phyloP scores from a whole-genome alignment of 768 basidiomycete genomes.

The Podaxis mareebaensis region DNA sequence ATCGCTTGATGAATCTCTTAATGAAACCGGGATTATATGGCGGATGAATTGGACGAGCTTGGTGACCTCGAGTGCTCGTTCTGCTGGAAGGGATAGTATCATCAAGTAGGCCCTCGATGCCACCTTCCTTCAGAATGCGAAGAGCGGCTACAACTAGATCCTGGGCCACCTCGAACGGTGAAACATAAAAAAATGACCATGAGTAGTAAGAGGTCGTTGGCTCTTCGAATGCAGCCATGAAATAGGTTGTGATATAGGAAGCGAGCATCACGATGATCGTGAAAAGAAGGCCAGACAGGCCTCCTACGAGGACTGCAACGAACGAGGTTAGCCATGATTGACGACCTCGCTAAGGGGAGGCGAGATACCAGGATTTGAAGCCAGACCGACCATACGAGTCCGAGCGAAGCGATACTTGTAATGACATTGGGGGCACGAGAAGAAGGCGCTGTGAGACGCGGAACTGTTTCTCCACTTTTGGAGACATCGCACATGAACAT shows the following conservation, averaged over 20 bases:
- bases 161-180: conserved; percentile 57
- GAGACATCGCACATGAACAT: conserved; percentile 79
- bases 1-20: conserved; percentile 61
- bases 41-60: conserved; percentile 21
- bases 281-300: conserved; percentile 61
- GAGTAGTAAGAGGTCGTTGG: conserved; percentile 36
- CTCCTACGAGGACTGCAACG: conserved; percentile 60
- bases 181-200: conserved; percentile 44
- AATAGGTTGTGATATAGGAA: conserved; percentile 69
- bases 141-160: conserved; percentile 65
- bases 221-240: conserved; percentile 63
- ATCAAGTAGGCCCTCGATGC: conserved; percentile 41
- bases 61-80: conserved; percentile 15
- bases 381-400: conserved; percentile 68
- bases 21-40: conserved; percentile 46
- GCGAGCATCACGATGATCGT: conserved; percentile 65
- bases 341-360: not conserved
- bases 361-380: conserved; percentile 69
- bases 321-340: conserved; percentile 14
- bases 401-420: conserved; percentile 78
- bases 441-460: conserved; percentile 66
- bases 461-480: conserved; percentile 73
- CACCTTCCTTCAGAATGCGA: conserved; percentile 60
- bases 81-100: conserved; percentile 26
- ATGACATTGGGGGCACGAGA: conserved; percentile 76